Conservation (phyloP, 345 rosid genomes). For the Geranium rotundifolium region DNA sequence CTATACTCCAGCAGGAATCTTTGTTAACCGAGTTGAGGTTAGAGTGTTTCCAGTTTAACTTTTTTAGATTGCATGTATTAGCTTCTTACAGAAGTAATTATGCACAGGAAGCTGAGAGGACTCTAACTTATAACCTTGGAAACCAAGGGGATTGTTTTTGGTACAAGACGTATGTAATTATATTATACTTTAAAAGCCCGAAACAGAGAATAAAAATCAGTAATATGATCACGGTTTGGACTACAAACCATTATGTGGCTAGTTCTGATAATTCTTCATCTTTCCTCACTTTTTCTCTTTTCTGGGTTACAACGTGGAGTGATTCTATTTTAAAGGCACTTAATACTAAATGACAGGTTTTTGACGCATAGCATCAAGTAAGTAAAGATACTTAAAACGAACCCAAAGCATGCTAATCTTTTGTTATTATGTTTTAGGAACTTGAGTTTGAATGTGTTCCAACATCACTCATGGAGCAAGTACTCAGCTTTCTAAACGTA, state of each 20-base stretch:
- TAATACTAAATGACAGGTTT: no score
- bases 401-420: constrained; percentile 5
- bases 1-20: constrained; percentile 75
- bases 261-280: no score
- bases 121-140: background rate
- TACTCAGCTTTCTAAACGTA: constrained; percentile 75
- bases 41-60: constrained; percentile 8
- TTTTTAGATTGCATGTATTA: background rate
- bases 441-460: constrained; percentile 89
- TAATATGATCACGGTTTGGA: no score
- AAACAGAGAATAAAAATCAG: background rate
- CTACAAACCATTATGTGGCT: no score
- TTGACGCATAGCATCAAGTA: no score
- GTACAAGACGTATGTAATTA: no score
- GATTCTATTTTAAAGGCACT: no score
- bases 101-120: no score
- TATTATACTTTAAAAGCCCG: no score
- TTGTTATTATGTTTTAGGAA: constrained; percentile 41
- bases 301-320: no score
- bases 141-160: background rate
- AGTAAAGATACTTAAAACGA: background rate
- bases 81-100: background rate
- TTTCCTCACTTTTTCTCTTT: no score
- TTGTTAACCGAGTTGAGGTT: constrained; percentile 76
- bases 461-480: constrained; percentile 81